Base-by-base conservation (phyloP, 2,329 filamentous ascomycete species). In the Sclerotinia borealis region DNA sequence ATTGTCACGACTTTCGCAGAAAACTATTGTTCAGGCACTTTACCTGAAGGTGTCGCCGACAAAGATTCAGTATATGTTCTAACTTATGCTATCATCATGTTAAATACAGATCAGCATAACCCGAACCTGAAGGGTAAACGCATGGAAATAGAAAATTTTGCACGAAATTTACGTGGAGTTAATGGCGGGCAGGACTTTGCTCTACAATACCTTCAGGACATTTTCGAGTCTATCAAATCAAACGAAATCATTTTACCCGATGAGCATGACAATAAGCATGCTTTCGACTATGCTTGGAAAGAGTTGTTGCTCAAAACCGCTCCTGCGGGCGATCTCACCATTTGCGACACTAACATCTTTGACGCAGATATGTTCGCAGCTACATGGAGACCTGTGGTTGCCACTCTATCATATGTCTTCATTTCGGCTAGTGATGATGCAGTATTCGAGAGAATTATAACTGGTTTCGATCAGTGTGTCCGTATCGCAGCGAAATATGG, bases 401-500 rank as follows among this genome's bases (percentile, higher is more conserved):
- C 95, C 4, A 98, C 96, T 0, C 80, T 99, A 61, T 96, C 95
- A 15, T 99, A 98, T 73, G 95, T 99, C 4, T 99, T 99, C 79
- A 96, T 98, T 89, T 98, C 93, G 41, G 96, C 96, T 19, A 96
- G 92, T 0, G 96, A 99, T 72, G 95, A 99, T 75, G 86, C 93
- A 0, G 95, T 99, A 3, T 99, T 96, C 74, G 91, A 91, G 41
- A 86, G 95, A 65, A 90, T 99, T 22, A 92, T 98, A 34, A 91
- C 91, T 54, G 95, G 95, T 1, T 99, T 99, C 72, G 92, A 96
- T 71, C 93, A 99, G 75, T 98, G 93, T 75, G 93, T 95, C 22
- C 89, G 91, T 65, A 96, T 99, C 68, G 93, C 95, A 7, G 87
- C 91, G 9, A 90, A 87, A 72, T 93, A 97, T 75, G 85, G 84